Base-by-base conservation (phyloP, 495 filamentous ascomycete species). In the Cenococcum geophilum region DNA sequence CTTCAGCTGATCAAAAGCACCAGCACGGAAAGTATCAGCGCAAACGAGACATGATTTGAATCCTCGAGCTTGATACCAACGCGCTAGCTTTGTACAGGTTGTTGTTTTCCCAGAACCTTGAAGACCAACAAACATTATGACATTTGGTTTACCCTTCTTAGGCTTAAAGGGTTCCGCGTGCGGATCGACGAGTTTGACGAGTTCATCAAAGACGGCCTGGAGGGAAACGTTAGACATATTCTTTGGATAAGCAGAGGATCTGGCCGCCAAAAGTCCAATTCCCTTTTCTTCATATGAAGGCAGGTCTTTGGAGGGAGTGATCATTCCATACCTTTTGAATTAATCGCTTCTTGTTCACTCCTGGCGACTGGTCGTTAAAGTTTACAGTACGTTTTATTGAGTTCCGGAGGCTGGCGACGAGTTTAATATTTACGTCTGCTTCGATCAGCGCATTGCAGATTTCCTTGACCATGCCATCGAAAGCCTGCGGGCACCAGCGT, bases 81-180 rank as follows among this genome's bases (percentile, higher is more conserved):
- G 80, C 37, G 93, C 93, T 40, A 99, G 80, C 74, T 99, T 99
- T 32, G 93, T 99, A 79, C 93, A 99, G 0, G 92, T 92, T 0
- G 93, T 99, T 9, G 93, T 99, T 73, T 99, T 99, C 71, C 93
- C 93, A 14, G 92, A 86, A 76, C 93, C 93, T 72, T 99, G 93
- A 47, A 99, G 78, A 71, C 93, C 93, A 59, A 99, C 95, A 67
- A 99, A 97, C 93, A 99, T 99, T 72, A 99, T 96, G 66, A 97
- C 88, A 74, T 96, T 97, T 49, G 87, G 77, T 67, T 92, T 93
- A 59, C 90, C 89, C 74, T 99, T 99, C 78, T 93, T 96, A 22
- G 95, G 93, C 66, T 93, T 91, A 81, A 96, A 99, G 0, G 92
- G 86, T 60, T 96, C 91, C 63, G 88, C 89, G 76, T 97, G 93